Percentiles rank a stretch among this genome's conserved stretches.
phyloP scores from a whole-genome alignment of 2,329 filamentous ascomycete genomes.

The Colletotrichum sp. region DNA sequence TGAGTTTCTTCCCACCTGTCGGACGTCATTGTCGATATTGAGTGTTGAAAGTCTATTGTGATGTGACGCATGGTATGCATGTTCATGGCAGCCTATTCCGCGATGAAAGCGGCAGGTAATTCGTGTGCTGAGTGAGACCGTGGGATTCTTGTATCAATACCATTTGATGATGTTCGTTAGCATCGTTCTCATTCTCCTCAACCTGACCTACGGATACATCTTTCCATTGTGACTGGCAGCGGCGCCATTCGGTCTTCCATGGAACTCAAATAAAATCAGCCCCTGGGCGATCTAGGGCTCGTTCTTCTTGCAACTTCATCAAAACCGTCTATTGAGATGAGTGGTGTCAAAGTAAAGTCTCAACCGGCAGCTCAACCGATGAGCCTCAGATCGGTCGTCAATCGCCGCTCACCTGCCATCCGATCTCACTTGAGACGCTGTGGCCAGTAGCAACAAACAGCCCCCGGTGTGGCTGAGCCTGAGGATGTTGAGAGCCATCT shows the following conservation, averaged over 20 bases:
- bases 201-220: not conserved
- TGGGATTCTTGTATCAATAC: not conserved
- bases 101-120: not conserved
- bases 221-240: not conserved
- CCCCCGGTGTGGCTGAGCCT: not conserved
- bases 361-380: not conserved
- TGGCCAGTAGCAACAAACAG: not conserved
- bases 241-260: not conserved
- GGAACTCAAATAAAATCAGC: not conserved
- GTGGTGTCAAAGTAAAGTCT: not conserved
- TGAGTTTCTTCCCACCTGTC: not conserved
- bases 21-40: not conserved
- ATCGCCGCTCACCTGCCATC: not conserved
- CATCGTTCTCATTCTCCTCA: not conserved
- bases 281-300: fast-evolving
- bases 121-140: not conserved
- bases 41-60: not conserved
- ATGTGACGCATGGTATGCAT: not conserved
- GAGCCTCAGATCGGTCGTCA: not conserved
- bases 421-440: constrained; percentile 9
- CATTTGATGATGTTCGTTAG: not conserved
- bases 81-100: not conserved
- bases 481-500: not conserved
- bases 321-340: not conserved
- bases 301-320: not conserved